These are phyloP conservation scores for Sphagnum tenellum DNA, from an alignment of 225 moss, liverwort and hornwort species.

Conservation along the genomic window DNA sequence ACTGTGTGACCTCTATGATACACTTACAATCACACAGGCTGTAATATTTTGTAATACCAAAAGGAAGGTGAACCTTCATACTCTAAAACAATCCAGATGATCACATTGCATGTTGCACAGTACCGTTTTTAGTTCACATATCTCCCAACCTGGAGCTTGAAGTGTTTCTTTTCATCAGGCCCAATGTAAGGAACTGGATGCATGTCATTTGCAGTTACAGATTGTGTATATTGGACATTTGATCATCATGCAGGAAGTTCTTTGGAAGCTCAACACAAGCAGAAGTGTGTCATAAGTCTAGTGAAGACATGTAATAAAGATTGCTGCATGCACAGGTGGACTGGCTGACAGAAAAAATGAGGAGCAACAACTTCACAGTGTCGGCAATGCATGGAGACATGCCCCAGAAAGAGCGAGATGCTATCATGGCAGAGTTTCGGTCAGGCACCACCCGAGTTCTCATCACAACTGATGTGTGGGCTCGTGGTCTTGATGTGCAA, in stretches of 20 bases:
- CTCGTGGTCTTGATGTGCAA: conserved; percentile 75
- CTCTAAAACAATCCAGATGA: too few relatives aligned
- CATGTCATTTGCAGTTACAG: background rate
- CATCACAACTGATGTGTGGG: conserved; percentile 93
- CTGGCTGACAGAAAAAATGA: conserved; percentile 91
- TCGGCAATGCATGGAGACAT: conserved; percentile 97
- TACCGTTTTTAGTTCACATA: too few relatives aligned
- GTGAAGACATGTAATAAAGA: too few relatives aligned
- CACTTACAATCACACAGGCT: conserved; percentile 80
- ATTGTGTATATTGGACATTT: too few relatives aligned
- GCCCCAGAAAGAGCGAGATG: conserved; percentile 91
- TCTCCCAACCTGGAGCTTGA: too few relatives aligned
- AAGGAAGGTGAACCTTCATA: conserved; percentile 37
- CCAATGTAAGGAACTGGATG: too few relatives aligned
- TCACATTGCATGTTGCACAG: too few relatives aligned
- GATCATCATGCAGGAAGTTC: too few relatives aligned
- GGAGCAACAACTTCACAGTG: conserved; percentile 82
- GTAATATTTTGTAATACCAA: conserved; percentile 91
- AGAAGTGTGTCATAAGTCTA: too few relatives aligned
- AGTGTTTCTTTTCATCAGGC: too few relatives aligned
- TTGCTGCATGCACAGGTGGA: conserved; percentile 31
- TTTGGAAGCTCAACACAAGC: too few relatives aligned
- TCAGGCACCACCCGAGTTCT: conserved; percentile 78
- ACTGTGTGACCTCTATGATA: conserved; percentile 82
- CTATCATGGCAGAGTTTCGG: conserved; percentile 88